A percentile compares a stretch with the other conserved stretches of the same genome.
Conservation (phyloP, 495 filamentous ascomycete genomes). For the Aspergillus mulundensis region DNA sequence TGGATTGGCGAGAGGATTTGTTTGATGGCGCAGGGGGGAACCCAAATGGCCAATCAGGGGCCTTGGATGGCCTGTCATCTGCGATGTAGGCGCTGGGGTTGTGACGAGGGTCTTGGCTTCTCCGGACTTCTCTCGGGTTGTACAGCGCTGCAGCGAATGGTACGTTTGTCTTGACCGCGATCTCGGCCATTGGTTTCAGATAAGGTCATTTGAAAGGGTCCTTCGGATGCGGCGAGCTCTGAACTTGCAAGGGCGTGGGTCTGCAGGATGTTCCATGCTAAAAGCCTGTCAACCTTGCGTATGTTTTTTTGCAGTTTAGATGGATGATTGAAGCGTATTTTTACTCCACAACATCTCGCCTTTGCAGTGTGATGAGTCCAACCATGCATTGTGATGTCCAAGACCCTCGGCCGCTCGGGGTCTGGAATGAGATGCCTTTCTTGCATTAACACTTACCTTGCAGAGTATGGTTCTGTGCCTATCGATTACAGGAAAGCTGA, state of each 20-base stretch:
- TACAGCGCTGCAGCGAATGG: constrained; percentile 3
- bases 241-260: not conserved
- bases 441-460: no score
- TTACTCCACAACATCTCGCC: no score
- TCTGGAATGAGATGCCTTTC: no score
- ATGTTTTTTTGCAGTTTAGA: no score
- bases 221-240: not conserved
- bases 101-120: constrained; percentile 18
- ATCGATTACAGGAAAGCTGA: no score
- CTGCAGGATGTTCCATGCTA: not conserved
- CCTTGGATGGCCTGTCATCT: constrained; percentile 4
- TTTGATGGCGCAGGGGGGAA: constrained; percentile 8
- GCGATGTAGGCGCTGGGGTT: constrained; percentile 19
- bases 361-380: no score
- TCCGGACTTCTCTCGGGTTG: not conserved
- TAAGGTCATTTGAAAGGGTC: not conserved
- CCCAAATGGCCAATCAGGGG: constrained; percentile 14
- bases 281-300: no score
- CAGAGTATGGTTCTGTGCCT: no score
- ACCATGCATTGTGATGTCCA: no score
- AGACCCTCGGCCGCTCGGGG: no score
- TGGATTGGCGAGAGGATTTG: constrained; percentile 5
- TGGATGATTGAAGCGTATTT: no score
- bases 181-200: not conserved
- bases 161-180: not conserved